phyloP scores from a whole-genome alignment of 164 flowering plant genomes.

The Santalum album region DNA sequence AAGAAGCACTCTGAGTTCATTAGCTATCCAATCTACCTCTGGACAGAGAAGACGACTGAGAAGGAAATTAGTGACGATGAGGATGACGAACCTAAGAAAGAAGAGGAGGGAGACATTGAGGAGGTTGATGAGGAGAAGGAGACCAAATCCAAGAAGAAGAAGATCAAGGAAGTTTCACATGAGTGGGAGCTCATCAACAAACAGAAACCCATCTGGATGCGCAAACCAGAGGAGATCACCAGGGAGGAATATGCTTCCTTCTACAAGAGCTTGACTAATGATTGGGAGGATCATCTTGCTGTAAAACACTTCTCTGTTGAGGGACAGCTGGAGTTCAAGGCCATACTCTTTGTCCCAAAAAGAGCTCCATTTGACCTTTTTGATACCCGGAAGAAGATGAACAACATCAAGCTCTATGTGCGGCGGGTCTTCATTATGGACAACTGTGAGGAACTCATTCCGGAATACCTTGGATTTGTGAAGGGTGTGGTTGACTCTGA shows the following conservation, averaged over 20 bases:
- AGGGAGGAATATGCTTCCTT: slow-evolving; percentile 68
- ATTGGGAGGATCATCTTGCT: slow-evolving; percentile 69
- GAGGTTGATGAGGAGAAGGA: slow-evolving; percentile 59
- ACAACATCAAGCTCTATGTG: slow-evolving; percentile 75
- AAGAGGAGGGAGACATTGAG: slow-evolving; percentile 56
- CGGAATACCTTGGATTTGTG: slow-evolving; percentile 63
- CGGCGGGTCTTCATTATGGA: slow-evolving; percentile 73
- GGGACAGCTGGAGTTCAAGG: slow-evolving; percentile 71
- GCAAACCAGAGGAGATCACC: slow-evolving; percentile 67
- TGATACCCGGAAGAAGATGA: slow-evolving; percentile 62
- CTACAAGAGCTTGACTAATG: slow-evolving; percentile 72
- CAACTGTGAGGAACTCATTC: slow-evolving; percentile 68
- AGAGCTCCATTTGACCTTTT: slow-evolving; percentile 69
- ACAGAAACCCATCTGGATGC: slow-evolving; percentile 73
- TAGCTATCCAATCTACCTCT: slow-evolving; percentile 58
- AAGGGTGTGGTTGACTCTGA: slow-evolving; percentile 73
- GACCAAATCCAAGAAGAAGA: slow-evolving; percentile 42
- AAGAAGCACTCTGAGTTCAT: slow-evolving; percentile 74
- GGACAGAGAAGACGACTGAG: slow-evolving; percentile 62
- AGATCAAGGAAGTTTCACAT: slow-evolving; percentile 65
- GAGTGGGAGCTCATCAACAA: slow-evolving; percentile 69
- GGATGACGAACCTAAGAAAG: slow-evolving; percentile 54
- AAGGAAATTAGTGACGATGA: slow-evolving; percentile 62
- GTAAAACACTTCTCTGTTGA: slow-evolving; percentile 73
- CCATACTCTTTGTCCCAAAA: slow-evolving; percentile 58